Percentiles rank a stretch among this genome's conserved stretches.
Evolutionary conservation across 768 basidiomycete genomes (phyloP).

Genomic region (Amanita brunnescens): DNA sequence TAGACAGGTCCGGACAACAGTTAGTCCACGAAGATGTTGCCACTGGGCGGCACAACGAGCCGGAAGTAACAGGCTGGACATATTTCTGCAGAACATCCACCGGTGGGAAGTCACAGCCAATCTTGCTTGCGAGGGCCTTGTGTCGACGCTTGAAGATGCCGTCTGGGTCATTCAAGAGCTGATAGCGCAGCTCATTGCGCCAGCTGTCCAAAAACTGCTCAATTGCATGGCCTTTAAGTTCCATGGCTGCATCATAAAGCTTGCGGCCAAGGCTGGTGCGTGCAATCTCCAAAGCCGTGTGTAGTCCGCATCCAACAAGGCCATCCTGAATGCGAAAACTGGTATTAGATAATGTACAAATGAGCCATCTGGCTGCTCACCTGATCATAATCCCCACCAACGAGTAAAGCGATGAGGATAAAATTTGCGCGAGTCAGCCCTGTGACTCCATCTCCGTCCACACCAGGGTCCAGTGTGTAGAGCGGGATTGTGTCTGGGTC

Average conservation of each 20-base stretch:
- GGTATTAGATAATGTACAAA: not conserved
- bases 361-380: not conserved
- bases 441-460: not conserved
- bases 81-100: not conserved
- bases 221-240: not conserved
- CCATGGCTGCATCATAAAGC: not conserved
- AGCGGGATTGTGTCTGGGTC: not conserved
- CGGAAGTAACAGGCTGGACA: not conserved
- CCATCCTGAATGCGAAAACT: not conserved
- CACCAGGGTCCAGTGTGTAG: not conserved
- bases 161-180: not conserved
- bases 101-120: not conserved
- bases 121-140: not conserved
- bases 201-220: not conserved
- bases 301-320: not conserved
- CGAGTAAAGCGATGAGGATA: not conserved
- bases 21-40: not conserved
- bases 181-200: not conserved
- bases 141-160: not conserved
- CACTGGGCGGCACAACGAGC: not conserved
- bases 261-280: not conserved
- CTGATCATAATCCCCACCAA: not conserved
- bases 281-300: not conserved
- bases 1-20: not conserved
- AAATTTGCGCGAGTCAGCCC: too few species aligned